phyloP scores from a whole-genome alignment of 371 early-diverging fungal genomes.

The Mucor piriformis region DNA sequence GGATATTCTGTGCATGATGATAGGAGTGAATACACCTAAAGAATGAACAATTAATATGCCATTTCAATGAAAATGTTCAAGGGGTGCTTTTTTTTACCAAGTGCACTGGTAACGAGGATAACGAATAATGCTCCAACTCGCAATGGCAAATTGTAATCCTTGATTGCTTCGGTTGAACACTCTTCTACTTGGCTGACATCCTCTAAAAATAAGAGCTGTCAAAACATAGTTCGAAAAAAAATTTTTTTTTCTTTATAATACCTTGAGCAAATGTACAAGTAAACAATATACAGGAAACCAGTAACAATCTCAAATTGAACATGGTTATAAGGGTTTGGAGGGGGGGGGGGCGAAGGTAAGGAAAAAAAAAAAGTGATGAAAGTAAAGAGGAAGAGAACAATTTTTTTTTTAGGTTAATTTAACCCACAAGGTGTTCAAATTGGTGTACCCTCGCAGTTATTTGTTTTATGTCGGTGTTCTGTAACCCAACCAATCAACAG shows the following conservation, averaged over 20 bases:
- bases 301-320: neutral
- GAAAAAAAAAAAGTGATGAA: neutral
- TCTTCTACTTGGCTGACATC: too few species aligned
- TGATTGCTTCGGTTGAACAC: conserved; percentile 19
- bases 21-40: conserved; percentile 46
- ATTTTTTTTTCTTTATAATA: neutral
- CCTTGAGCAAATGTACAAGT: conserved; percentile 11
- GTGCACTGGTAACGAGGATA: conserved; percentile 28
- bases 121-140: conserved; percentile 36
- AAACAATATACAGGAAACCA: neutral
- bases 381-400: neutral
- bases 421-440: neutral
- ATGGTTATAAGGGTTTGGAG: neutral
- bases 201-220: neutral
- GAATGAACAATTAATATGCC: conserved; percentile 2
- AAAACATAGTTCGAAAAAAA: neutral
- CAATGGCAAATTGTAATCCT: conserved; percentile 29
- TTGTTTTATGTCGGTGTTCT: conserved; percentile 13
- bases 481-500: conserved; percentile 18
- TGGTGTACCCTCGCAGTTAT: conserved; percentile 22
- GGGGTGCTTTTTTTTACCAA: conserved; percentile 20
- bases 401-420: neutral
- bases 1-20: conserved; percentile 39
- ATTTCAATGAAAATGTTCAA: neutral
- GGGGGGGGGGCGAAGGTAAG: neutral